Evolutionary conservation across 1,139 yeast species (phyloP), one percentile per base, ranked within the genome.

Genomic region (Magnusiomyces suaveolens): DNA sequence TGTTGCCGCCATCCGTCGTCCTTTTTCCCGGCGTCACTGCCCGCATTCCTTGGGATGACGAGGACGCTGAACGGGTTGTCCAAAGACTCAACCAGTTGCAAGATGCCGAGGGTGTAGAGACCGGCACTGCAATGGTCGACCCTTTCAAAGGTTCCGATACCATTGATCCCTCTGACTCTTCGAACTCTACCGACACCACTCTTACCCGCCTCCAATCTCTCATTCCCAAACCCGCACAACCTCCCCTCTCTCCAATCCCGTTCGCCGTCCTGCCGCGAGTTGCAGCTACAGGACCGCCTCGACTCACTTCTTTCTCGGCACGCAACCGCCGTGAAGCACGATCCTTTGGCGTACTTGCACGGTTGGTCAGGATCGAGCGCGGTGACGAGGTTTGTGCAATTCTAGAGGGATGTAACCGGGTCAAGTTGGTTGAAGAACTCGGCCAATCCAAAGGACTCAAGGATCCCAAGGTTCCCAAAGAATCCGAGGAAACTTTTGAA

Each of bases 371-470:
- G 18, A 43, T 60, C 23, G 63, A 60, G 39, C 50, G 60, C 20
- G 20, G 59, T 16, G 59, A 54, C 18, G 50, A 54, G 18, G 52
- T 54, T 24, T 55, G 57, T 29, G 54, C 62, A 24, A 60, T 64
- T 16, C 50, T 65, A 18, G 68, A 65, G 53, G 69, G 69, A 16
- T 43, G 62, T 29, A 57, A 63, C 24, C 60, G 69, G 6, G 52
- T 66, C 43, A 48, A 53, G 39, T 51, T 64, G 39, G 53, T 44
- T n/a, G n/a, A n/a, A n/a, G n/a, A n/a, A n/a, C n/a, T n/a, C n/a
- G n/a, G n/a, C n/a, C n/a, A n/a, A 8, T 29, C 12, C 36, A 29
- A 29, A 29, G 36, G 12, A 29, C 36, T 29, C 20, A 38, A 51
- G 41, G 43, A 53, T 43, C 48, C 48, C 4, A 51, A 58, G n/a